phyloP scores from a whole-genome alignment of 345 rosid genomes.

The Garcia nutans region DNA sequence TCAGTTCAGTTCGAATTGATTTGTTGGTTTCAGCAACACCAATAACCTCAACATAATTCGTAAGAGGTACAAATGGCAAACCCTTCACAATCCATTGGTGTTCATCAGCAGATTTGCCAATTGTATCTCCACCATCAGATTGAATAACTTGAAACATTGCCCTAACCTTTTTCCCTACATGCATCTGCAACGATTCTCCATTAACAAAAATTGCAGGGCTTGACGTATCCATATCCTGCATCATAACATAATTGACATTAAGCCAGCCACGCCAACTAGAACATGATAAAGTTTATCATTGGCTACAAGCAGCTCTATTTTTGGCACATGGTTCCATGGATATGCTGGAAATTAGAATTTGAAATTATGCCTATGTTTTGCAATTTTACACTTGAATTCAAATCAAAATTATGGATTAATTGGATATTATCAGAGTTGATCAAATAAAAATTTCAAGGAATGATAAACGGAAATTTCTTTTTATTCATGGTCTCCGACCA shows the following conservation, averaged over 20 bases:
- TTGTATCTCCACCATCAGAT: conserved; percentile 8
- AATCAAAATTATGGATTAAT: too few relatives aligned
- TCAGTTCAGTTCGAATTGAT: not conserved
- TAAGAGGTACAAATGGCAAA: not conserved
- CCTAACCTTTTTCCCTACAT: conserved; percentile 5
- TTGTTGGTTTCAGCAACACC: not conserved
- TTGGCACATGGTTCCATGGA: too few relatives aligned
- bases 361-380: too few relatives aligned
- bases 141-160: conserved; percentile 8
- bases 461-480: too few relatives aligned
- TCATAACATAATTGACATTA: not conserved
- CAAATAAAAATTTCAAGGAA: too few relatives aligned
- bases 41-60: conserved; percentile 8
- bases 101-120: conserved; percentile 1
- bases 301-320: too few relatives aligned
- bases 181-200: not conserved
- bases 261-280: not conserved
- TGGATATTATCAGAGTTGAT: too few relatives aligned
- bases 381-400: too few relatives aligned
- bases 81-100: not conserved
- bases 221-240: conserved; percentile 8
- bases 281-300: too few relatives aligned
- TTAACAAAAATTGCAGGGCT: conserved; percentile 10
- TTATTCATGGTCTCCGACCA: too few relatives aligned
- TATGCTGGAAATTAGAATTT: too few relatives aligned